Evolutionary conservation across 345 rosid genomes (phyloP), one percentile per base, ranked within the genome.

Genomic region (Eutrema japonicum): DNA sequence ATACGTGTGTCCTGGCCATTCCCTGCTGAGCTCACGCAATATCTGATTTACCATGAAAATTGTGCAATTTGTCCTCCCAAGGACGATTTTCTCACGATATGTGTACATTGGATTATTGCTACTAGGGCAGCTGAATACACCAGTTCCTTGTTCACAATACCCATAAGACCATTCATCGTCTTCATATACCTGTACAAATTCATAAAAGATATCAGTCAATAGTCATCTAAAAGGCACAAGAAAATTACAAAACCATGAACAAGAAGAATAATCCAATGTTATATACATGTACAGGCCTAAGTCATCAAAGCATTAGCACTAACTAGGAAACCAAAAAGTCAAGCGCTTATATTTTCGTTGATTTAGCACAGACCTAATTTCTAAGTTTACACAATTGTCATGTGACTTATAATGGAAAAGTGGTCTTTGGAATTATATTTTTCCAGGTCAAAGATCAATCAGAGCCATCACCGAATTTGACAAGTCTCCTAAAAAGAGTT

Each of bases 81-180:
- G 91, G 40, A 87, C 80, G 45, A 96, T 77, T 48, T 79, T 65
- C 83, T 96, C 98, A 59, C 91, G 91, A 62, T 85, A 92, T 12
- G 96, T 82, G 69, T 96, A 96, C 97, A 90, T 90, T 4, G 97
- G 97, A 74, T 96, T 96, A 80, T 82, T 85, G 74, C 89, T 80
- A 66, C 88, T 82, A 22, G 96, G 94, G 79, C 92, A 95, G 70
- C 86, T 84, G 71, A 96, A 96, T 59, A 90, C 98, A 63, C 99
- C 99, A 59, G 91, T 85, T 69, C 98, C 99, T 46, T 86, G 88
- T 33, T 96, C 97, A 54, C 97, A 92, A 72, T 84, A 96, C 65
- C 99, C 98, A 64, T 89, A 92, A 74, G 98, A 96, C 96, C 98
- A 95, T 76, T 95, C 99, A 29, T 90, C 96, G 2, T 87, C 88